phyloP scores from a whole-genome alignment of 106 monocot species.

The Allium cepa region DNA sequence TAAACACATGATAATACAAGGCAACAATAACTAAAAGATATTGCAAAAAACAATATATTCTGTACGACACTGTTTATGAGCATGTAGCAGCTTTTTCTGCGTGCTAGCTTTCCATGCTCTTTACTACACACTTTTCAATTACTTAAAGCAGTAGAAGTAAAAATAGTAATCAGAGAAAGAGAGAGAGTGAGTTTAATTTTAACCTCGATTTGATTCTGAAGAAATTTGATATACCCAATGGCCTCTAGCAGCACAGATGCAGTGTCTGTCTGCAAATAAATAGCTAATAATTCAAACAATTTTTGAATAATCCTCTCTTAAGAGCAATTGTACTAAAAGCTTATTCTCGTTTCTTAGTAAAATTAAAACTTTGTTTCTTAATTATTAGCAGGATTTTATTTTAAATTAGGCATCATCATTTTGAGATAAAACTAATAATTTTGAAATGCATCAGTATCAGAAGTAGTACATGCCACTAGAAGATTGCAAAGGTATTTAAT shows the following conservation, averaged over 20 bases:
- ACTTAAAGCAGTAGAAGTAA: neutral
- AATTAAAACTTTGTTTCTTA: too few relatives aligned
- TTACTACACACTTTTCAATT: neutral
- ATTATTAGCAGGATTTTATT: too few relatives aligned
- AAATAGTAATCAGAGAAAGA: conserved; percentile 15
- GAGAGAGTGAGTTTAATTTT: neutral
- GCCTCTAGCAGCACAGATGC: conserved; percentile 89
- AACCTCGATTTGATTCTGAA: conserved; percentile 85
- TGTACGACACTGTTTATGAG: neutral
- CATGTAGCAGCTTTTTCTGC: conserved; percentile 25
- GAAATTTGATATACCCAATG: conserved; percentile 97
- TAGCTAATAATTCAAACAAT: conserved; percentile 6
- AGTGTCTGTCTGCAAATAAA: conserved; percentile 91
- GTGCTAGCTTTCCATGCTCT: conserved; percentile 23
- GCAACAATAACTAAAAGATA: conserved; percentile 27
- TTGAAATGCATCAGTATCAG: too few relatives aligned
- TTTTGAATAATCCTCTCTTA: neutral
- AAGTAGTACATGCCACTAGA: neutral
- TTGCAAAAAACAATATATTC: conserved; percentile 11
- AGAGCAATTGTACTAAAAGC: too few relatives aligned
- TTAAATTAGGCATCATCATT: too few relatives aligned
- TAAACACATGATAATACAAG: conserved; percentile 18
- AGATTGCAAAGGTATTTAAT: neutral
- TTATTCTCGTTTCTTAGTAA: too few relatives aligned
- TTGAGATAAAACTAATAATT: too few relatives aligned